A percentile compares a stretch with the other conserved stretches of the same genome.
Conservation (phyloP, 2,329 filamentous ascomycete genomes). For the Hirsutella rhossiliensis region DNA sequence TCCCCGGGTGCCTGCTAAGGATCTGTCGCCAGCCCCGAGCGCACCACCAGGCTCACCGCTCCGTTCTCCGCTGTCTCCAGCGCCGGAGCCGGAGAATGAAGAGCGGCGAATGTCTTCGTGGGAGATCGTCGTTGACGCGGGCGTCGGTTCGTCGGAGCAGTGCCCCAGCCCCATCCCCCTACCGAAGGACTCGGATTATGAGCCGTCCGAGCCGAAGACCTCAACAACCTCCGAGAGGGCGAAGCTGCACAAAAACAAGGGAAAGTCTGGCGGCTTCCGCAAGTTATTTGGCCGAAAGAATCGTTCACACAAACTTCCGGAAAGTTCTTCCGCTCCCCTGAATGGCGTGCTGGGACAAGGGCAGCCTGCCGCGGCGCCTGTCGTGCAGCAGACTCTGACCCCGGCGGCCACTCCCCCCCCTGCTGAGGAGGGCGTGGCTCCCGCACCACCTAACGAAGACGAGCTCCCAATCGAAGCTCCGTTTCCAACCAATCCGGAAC, state of each 20-base stretch:
- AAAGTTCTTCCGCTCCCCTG: conserved; percentile 38
- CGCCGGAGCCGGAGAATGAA: background rate
- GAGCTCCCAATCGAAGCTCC: background rate
- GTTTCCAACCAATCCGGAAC: background rate
- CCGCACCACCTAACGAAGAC: conserved; percentile 3
- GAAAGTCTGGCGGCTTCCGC: conserved; percentile 40
- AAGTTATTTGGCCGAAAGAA: conserved; percentile 58
- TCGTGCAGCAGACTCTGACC: conserved; percentile 12
- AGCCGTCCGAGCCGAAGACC: conserved; percentile 1
- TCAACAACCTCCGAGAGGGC: conserved; percentile 20
- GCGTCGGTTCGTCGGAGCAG: background rate
- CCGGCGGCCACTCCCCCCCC: conserved; percentile 12
- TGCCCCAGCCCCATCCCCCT: conserved; percentile 7
- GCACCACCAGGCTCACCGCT: background rate
- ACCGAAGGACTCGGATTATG: conserved; percentile 9
- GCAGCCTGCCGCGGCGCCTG: conserved; percentile 12
- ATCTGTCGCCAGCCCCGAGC: conserved; percentile 8
- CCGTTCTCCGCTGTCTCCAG: background rate
- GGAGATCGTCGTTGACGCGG: conserved; percentile 2
- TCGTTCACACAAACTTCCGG: conserved; percentile 41
- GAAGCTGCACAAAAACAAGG: conserved; percentile 43
- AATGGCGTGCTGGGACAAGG: conserved; percentile 37
- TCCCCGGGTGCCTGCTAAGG: conserved; percentile 31
- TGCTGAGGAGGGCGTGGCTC: background rate
- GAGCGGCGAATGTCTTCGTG: background rate